Evolutionary conservation across 2,329 filamentous ascomycete genomes (phyloP).

Genomic region (Myriosclerotinia duriaeana): DNA sequence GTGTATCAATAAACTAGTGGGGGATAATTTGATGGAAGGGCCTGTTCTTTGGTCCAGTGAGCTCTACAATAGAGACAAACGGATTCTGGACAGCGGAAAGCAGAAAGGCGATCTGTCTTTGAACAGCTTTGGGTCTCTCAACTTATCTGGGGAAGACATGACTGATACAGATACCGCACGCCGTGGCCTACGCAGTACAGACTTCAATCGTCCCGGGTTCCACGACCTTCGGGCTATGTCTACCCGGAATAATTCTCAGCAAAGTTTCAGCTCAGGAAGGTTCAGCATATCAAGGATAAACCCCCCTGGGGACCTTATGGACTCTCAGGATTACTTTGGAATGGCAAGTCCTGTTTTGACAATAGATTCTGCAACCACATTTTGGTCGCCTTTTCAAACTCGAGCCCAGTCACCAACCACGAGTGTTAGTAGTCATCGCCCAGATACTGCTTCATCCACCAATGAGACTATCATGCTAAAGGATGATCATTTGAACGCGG

Average conservation of each 20-base stretch:
- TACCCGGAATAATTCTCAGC: constrained; percentile 63
- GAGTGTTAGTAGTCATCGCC: constrained; percentile 60
- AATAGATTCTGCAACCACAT: constrained; percentile 74
- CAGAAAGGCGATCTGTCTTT: constrained; percentile 51
- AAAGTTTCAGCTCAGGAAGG: constrained; percentile 68
- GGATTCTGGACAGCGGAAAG: constrained; percentile 48
- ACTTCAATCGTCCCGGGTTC: constrained; percentile 50
- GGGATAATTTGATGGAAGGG: constrained; percentile 78
- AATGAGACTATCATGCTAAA: constrained; percentile 64
- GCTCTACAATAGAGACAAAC: constrained; percentile 76
- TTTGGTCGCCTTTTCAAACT: constrained; percentile 84
- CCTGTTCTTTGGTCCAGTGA: constrained; percentile 92
- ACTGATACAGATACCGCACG: constrained; percentile 35
- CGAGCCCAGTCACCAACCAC: constrained; percentile 62
- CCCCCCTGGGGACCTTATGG: constrained; percentile 62
- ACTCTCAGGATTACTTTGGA: constrained; percentile 71
- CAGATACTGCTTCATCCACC: constrained; percentile 65
- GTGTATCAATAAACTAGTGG: constrained; percentile 81
- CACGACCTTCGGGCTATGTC: constrained; percentile 59
- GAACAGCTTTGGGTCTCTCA: constrained; percentile 49
- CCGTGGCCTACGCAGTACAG: constrained; percentile 44
- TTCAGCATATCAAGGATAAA: constrained; percentile 59
- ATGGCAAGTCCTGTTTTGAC: constrained; percentile 66
- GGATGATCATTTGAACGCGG: constrained; percentile 56
- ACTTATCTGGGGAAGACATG: constrained; percentile 48